phyloP scores from a whole-genome alignment of 371 early-diverging fungal genomes.

The Conidiobolus incongruus region DNA sequence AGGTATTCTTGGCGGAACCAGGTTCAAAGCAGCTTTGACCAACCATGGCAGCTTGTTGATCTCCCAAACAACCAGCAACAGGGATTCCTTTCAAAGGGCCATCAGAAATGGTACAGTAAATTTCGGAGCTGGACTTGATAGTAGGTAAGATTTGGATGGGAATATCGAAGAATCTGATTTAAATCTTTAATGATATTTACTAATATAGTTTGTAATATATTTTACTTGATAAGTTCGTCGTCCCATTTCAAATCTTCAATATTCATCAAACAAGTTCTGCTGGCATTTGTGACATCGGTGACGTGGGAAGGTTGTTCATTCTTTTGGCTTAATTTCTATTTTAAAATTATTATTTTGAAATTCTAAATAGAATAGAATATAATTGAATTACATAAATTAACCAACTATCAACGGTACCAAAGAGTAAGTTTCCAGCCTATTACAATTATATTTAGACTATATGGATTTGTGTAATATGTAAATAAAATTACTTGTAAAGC shows the following conservation, averaged over 20 bases:
- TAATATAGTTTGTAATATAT: no score
- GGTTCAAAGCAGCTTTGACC: constrained; percentile 77
- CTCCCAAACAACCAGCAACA: constrained; percentile 72
- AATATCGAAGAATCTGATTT: constrained; percentile 54
- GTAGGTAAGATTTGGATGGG: constrained; percentile 37
- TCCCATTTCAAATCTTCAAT: constrained; percentile 64
- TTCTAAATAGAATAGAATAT: no score
- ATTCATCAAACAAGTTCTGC: constrained; percentile 87
- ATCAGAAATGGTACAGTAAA: constrained; percentile 40
- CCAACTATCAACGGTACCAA: constrained; percentile 92
- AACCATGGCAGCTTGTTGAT: constrained; percentile 92
- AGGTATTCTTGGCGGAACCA: constrained; percentile 87
- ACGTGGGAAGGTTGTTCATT: constrained; percentile 21
- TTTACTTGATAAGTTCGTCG: constrained; percentile 36
- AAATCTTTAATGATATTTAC: no score
- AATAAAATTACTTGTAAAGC: no score
- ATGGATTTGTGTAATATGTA: no score
- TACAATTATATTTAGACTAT: no score
- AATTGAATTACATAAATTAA: constrained; percentile 42
- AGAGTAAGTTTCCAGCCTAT: constrained; percentile 36
- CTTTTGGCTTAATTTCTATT: no score
- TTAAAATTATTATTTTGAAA: no score
- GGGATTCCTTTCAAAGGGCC: constrained; percentile 43
- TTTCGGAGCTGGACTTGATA: constrained; percentile 63
- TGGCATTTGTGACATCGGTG: constrained; percentile 91